phyloP scores from a whole-genome alignment of 78 protist genomes.

The Emiliania huxleyi region DNA sequence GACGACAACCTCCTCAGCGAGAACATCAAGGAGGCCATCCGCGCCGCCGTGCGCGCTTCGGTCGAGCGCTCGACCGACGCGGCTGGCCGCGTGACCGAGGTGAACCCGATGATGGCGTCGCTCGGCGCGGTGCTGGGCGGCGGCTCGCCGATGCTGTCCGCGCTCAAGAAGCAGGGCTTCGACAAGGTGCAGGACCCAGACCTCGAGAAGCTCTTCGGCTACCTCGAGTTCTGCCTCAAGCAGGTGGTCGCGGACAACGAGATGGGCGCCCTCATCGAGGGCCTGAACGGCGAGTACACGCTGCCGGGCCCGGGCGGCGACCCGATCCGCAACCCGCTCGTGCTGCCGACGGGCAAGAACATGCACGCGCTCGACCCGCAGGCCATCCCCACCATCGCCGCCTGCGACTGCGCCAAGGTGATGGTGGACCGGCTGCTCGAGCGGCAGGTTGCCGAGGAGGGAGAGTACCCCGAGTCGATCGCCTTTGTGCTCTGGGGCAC shows the following conservation, averaged over 20 bases:
- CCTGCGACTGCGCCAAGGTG: constrained; percentile 54
- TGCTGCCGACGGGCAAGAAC: constrained; percentile 63
- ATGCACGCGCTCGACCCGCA: constrained; percentile 68
- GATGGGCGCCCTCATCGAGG: constrained; percentile 43
- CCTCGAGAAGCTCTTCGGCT: constrained; percentile 12
- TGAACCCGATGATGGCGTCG: neutral
- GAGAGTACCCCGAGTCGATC: constrained; percentile 53
- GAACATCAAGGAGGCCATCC: constrained; percentile 22
- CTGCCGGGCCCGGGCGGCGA: constrained; percentile 62
- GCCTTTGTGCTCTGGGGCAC: constrained; percentile 59
- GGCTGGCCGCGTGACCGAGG: constrained; percentile 25
- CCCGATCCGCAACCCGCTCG: constrained; percentile 54
- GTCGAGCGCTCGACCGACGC: constrained; percentile 36
- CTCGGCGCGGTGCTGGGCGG: neutral
- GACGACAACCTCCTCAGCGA: constrained; percentile 31
- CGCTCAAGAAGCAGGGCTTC: constrained; percentile 7
- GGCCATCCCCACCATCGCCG: constrained; percentile 59
- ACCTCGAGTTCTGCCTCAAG: constrained; percentile 57
- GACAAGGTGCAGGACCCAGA: neutral
- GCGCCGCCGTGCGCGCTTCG: constrained; percentile 44
- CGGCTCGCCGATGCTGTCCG: neutral
- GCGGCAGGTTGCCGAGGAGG: constrained; percentile 38
- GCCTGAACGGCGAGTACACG: constrained; percentile 47
- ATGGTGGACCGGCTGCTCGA: constrained; percentile 54
- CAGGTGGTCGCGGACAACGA: constrained; percentile 63